A percentile compares a stretch with the other conserved stretches of the same genome.
Conservation (phyloP, 148 eudicot species). For the Persicaria maculosa region DNA sequence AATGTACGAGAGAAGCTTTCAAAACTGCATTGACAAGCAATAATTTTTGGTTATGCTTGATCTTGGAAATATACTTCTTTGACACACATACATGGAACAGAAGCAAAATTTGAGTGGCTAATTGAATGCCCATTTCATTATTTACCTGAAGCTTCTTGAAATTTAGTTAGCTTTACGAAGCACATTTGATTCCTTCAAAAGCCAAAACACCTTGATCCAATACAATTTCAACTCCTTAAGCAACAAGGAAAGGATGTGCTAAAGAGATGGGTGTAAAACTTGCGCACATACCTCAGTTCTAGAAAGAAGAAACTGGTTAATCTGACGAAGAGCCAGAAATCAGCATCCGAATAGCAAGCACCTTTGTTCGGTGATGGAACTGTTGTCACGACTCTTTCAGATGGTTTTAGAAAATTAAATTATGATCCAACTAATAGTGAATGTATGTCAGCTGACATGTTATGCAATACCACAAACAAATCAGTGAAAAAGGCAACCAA, state of each 20-base stretch:
- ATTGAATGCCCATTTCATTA: no score
- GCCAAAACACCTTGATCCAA: neutral
- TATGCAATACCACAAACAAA: conserved; percentile 44
- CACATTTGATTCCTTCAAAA: neutral
- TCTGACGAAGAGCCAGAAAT: no score
- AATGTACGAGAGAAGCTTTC: no score
- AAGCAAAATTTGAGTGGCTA: no score
- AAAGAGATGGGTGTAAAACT: neutral
- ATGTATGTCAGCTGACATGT: conserved; percentile 46
- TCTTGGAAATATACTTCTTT: no score
- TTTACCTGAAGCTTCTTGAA: neutral
- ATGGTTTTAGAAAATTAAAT: conserved; percentile 53
- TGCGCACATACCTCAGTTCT: conserved; percentile 52
- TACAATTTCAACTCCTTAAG: neutral
- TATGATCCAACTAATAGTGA: conserved; percentile 33
- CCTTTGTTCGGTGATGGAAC: no score
- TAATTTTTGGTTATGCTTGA: no score
- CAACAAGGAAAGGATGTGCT: neutral
- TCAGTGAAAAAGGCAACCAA: no score
- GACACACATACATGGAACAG: no score
- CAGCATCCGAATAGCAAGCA: no score
- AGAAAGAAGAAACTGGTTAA: no score
- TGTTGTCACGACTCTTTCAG: conserved; percentile 27
- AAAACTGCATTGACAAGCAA: no score
- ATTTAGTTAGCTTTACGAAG: neutral